phyloP scores from a whole-genome alignment of 768 basidiomycete genomes.

The Floccularia luteovirens region DNA sequence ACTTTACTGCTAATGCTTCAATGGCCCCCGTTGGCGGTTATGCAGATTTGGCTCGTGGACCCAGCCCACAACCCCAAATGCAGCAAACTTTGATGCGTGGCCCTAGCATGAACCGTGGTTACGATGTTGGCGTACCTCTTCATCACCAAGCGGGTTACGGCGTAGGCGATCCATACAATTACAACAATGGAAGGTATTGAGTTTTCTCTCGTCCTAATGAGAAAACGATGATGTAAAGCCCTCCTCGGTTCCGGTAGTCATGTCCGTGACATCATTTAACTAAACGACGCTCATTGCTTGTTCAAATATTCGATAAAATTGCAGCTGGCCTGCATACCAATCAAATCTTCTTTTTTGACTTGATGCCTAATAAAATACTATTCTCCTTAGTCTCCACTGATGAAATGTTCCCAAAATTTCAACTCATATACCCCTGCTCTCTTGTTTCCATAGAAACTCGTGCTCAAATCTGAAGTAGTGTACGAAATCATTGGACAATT shows the following conservation, averaged over 20 bases:
- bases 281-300: too few relatives aligned
- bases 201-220: too few relatives aligned
- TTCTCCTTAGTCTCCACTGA: too few relatives aligned
- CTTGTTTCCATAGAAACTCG: conserved; percentile 2
- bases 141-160: conserved; percentile 50
- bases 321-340: too few relatives aligned
- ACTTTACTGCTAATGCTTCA: conserved; percentile 61
- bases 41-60: conserved; percentile 73
- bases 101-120: conserved; percentile 40
- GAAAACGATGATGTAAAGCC: too few relatives aligned
- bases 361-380: too few relatives aligned
- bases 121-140: conserved; percentile 52
- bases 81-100: conserved; percentile 37
- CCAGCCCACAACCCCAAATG: conserved; percentile 65
- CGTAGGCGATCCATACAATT: conserved; percentile 25
- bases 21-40: conserved; percentile 73
- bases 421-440: conserved; percentile 1
- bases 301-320: too few relatives aligned
- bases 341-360: too few relatives aligned
- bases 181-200: conserved; percentile 13
- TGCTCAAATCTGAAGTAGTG: conserved; percentile 2
- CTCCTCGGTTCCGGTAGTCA: too few relatives aligned
- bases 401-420: neutral
- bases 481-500: too few relatives aligned
- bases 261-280: too few relatives aligned